Conservation (phyloP, 2,329 filamentous ascomycete species). For the Aspergillus ruber region DNA sequence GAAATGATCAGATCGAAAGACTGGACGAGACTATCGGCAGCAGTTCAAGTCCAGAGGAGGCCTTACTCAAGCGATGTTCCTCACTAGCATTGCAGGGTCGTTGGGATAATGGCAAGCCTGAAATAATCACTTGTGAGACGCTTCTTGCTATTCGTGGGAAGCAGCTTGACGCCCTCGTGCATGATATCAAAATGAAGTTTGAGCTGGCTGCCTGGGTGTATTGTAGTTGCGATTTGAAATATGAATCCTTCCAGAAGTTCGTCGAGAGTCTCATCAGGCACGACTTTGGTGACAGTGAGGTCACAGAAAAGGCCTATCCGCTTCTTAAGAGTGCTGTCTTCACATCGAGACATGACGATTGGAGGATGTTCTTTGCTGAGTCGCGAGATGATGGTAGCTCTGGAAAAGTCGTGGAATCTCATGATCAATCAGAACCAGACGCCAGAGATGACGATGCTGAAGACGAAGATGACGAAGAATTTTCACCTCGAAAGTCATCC, state of each 20-base stretch:
- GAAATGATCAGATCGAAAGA: conserved; percentile 28
- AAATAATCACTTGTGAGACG: conserved; percentile 24
- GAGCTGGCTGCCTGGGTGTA: conserved; percentile 27
- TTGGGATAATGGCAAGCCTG: conserved; percentile 22
- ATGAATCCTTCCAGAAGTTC: conserved; percentile 24
- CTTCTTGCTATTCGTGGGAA: conserved; percentile 21
- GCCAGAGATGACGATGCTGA: not conserved
- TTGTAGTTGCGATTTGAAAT: conserved; percentile 13
- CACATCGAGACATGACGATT: conserved; percentile 19
- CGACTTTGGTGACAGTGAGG: conserved; percentile 23
- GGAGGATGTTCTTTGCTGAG: conserved; percentile 21
- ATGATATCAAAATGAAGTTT: conserved; percentile 17
- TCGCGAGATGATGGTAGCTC: not conserved
- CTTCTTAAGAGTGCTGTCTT: conserved; percentile 15
- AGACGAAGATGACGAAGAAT: not conserved
- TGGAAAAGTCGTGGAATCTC: not conserved
- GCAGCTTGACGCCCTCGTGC: conserved; percentile 16
- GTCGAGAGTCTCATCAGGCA: conserved; percentile 18
- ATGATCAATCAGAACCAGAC: not conserved
- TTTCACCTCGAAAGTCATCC: not conserved
- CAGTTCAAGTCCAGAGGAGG: conserved; percentile 41
- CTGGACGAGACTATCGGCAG: conserved; percentile 43
- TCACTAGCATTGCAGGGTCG: conserved; percentile 25
- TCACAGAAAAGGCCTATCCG: conserved; percentile 16
- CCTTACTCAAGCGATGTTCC: conserved; percentile 45